A percentile compares a stretch with the other conserved stretches of the same genome.
Evolutionary conservation across 139 green algal genomes (phyloP).

Genomic region (Mychonastes homosphaera): DNA sequence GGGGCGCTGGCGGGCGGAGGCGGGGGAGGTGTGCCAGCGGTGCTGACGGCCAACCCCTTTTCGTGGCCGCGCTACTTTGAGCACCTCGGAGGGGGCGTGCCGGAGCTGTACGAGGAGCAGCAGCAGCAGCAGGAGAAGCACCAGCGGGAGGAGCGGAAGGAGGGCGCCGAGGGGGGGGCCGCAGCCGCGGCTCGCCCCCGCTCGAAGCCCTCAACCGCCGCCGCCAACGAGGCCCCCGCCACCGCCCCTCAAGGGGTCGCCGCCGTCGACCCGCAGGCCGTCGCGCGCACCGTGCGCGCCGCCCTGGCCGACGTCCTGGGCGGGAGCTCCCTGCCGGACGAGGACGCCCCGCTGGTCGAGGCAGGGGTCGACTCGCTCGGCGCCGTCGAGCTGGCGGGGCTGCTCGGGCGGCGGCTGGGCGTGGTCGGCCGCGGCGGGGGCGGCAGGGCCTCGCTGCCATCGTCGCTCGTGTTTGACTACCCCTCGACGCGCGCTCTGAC

Average conservation of each 20-base stretch:
- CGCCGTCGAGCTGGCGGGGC: constrained; percentile 65
- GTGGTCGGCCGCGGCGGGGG: too few species aligned
- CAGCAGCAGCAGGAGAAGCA: not conserved
- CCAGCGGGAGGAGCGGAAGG: too few species aligned
- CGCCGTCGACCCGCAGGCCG: too few species aligned
- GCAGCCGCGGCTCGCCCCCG: too few species aligned
- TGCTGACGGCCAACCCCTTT: constrained; percentile 42
- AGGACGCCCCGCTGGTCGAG: constrained; percentile 56
- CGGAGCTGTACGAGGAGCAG: constrained; percentile 19
- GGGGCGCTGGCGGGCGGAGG: not conserved
- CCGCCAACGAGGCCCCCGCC: too few species aligned
- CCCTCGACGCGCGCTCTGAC: constrained; percentile 50
- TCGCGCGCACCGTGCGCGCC: too few species aligned
- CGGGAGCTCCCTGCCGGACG: too few species aligned
- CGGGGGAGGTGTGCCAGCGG: not conserved
- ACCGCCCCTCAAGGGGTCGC: too few species aligned
- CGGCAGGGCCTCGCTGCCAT: constrained; percentile 37
- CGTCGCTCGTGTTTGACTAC: constrained; percentile 68
- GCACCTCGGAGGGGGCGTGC: constrained; percentile 7
- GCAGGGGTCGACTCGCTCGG: constrained; percentile 69
- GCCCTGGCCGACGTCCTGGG: too few species aligned
- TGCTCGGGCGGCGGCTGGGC: constrained; percentile 32
- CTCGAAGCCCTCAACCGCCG: too few species aligned
- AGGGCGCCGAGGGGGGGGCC: too few species aligned
- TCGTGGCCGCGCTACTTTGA: constrained; percentile 26